A percentile compares a stretch with the other conserved stretches of the same genome.
These are phyloP conservation scores for Myriosclerotinia curreyana DNA, from an alignment of 2,329 filamentous ascomycete genomes.

Conservation along the genomic window DNA sequence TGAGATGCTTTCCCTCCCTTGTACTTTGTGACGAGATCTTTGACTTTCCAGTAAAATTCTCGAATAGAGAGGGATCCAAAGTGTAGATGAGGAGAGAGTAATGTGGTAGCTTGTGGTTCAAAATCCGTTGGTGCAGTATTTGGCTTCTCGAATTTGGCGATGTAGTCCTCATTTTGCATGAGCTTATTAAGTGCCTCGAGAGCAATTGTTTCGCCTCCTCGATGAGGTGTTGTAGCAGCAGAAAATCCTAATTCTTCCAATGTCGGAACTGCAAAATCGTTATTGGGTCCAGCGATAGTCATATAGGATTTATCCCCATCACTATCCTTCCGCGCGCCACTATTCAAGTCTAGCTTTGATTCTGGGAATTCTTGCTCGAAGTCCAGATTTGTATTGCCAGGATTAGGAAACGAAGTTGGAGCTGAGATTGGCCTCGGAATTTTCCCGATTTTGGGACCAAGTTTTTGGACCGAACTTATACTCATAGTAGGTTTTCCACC, in stretches of 20 bases:
- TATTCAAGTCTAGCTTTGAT: slow-evolving; percentile 58
- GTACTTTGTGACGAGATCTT: slow-evolving; percentile 58
- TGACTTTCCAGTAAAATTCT: slow-evolving; percentile 69
- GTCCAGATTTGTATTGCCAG: slow-evolving; percentile 58
- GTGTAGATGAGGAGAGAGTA: slow-evolving; percentile 71
- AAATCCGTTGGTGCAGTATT: slow-evolving; percentile 73
- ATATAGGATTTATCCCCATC: slow-evolving; percentile 55
- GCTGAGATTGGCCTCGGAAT: slow-evolving; percentile 60
- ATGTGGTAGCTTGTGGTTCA: slow-evolving; percentile 67
- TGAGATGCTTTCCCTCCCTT: slow-evolving; percentile 52
- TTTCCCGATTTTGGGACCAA: slow-evolving; percentile 59
- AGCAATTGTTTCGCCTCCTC: slow-evolving; percentile 67
- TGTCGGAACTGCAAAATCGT: slow-evolving; percentile 68
- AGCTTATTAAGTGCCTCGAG: slow-evolving; percentile 57
- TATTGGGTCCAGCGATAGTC: slow-evolving; percentile 61
- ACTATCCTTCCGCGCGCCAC: slow-evolving; percentile 47
- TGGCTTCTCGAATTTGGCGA: slow-evolving; percentile 72
- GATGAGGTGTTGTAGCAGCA: slow-evolving; percentile 64
- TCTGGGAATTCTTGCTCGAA: slow-evolving; percentile 56
- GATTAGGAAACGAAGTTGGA: slow-evolving; percentile 60
- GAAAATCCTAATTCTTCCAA: slow-evolving; percentile 68
- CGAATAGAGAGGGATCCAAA: slow-evolving; percentile 70
- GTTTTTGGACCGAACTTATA: slow-evolving; percentile 62
- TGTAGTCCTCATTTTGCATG: slow-evolving; percentile 61
- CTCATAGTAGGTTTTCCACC: slow-evolving; percentile 72